These are phyloP conservation scores for Kitagawia praeruptora DNA, from an alignment of 129 eudicot genomes.

Conservation along the genomic window DNA sequence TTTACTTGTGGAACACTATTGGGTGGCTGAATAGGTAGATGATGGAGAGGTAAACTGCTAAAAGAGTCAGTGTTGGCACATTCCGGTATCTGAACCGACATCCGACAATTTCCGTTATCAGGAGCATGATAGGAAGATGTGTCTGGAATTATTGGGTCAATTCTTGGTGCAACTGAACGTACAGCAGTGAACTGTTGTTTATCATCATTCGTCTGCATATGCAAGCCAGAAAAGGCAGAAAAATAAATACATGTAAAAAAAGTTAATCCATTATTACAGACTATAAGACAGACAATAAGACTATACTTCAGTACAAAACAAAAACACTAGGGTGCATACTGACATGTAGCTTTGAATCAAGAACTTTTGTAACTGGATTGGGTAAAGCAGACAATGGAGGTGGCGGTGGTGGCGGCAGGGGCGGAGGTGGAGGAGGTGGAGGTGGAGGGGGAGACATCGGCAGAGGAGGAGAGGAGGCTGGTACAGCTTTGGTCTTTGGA, in stretches of 20 bases:
- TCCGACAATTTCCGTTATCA: conserved; percentile 30
- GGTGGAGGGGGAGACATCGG: conserved; percentile 31
- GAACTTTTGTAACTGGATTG: conserved; percentile 15
- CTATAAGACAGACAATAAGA: not conserved
- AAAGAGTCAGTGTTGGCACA: conserved; percentile 15
- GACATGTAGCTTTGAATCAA: conserved; percentile 9
- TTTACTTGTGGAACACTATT: conserved; percentile 20
- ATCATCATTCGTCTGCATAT: conserved; percentile 32
- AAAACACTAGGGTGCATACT: conserved; percentile 17
- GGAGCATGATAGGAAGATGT: conserved; percentile 27
- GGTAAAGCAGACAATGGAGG: conserved; percentile 20
- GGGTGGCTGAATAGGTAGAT: conserved; percentile 31
- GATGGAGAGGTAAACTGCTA: not conserved
- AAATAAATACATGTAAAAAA: not conserved
- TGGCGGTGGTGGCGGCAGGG: conserved; percentile 5
- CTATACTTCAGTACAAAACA: not conserved
- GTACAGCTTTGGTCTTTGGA: conserved; percentile 48
- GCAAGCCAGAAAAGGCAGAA: conserved; percentile 11
- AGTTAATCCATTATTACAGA: not conserved
- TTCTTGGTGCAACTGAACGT: conserved; percentile 14
- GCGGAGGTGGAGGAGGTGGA: conserved; percentile 13
- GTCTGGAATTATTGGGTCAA: conserved; percentile 13
- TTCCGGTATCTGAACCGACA: conserved; percentile 32
- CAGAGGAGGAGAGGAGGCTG: conserved; percentile 54
- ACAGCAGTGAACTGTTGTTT: conserved; percentile 21